Evolutionary conservation across 2,329 filamentous ascomycete genomes (phyloP).

Genomic region (Raffaelea deltoideospora): DNA sequence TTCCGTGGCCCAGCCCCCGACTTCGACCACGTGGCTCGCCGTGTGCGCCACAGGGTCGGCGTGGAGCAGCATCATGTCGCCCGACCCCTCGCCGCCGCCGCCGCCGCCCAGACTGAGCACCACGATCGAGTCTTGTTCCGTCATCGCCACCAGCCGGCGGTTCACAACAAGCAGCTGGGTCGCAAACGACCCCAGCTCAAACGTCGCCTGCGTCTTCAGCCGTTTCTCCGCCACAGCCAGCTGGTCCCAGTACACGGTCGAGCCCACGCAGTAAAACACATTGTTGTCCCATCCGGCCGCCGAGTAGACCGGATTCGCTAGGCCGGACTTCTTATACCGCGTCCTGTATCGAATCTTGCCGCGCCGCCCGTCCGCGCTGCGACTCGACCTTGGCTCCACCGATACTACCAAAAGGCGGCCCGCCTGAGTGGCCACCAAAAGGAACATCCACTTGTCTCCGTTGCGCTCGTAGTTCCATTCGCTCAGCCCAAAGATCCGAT

Average conservation of each 20-base stretch:
- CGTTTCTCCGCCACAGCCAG: conserved; percentile 36
- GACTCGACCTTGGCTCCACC: conserved; percentile 18
- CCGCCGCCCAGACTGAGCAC: conserved; percentile 29
- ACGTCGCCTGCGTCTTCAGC: conserved; percentile 29
- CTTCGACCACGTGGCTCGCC: conserved; percentile 30
- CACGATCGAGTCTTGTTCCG: conserved; percentile 37
- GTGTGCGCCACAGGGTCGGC: conserved; percentile 29
- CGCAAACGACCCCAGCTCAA: conserved; percentile 37
- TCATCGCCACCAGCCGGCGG: conserved; percentile 35
- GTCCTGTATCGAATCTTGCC: conserved; percentile 35
- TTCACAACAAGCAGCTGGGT: conserved; percentile 31
- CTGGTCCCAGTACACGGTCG: conserved; percentile 37
- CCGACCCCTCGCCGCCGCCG: conserved; percentile 26
- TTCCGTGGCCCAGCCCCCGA: conserved; percentile 18
- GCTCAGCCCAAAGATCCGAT: conserved; percentile 43
- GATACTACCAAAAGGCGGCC: conserved; percentile 43
- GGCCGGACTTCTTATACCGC: conserved; percentile 27
- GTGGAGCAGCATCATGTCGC: conserved; percentile 25
- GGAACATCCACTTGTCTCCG: conserved; percentile 43
- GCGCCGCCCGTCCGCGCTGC: conserved; percentile 11
- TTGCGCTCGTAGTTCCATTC: conserved; percentile 49
- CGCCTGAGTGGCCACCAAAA: conserved; percentile 42
- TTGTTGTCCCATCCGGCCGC: conserved; percentile 38
- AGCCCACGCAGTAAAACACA: conserved; percentile 40
- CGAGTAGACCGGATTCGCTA: conserved; percentile 36